These are phyloP conservation scores for Protomyces arabidopsidicola DNA, from an alignment of 1,139 yeast species.

Conservation along the genomic window DNA sequence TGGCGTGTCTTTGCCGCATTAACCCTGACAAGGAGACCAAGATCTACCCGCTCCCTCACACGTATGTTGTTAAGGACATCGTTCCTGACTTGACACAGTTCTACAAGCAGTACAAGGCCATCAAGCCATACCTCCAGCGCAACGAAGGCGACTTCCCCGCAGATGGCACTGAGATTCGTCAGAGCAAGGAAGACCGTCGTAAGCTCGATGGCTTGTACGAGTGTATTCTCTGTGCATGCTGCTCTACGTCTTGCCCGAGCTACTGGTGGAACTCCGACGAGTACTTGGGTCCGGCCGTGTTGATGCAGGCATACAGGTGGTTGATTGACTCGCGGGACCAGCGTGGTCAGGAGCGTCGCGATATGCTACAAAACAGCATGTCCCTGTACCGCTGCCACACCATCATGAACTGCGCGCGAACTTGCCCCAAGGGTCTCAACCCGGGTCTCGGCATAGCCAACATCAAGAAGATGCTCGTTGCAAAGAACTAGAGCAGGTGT, in stretches of 20 bases:
- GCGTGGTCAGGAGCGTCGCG: slow-evolving; percentile 74
- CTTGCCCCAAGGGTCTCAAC: slow-evolving; percentile 98
- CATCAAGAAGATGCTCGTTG: slow-evolving; percentile 80
- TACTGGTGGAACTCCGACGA: slow-evolving; percentile 99
- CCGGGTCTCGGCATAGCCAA: slow-evolving; percentile 98
- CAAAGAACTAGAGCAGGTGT: slow-evolving; percentile 41
- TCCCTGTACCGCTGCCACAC: slow-evolving; percentile 98
- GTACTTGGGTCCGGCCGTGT: slow-evolving; percentile 96
- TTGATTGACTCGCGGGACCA: slow-evolving; percentile 93
- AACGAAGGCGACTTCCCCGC: slow-evolving; percentile 53
- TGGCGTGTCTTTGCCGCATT: slow-evolving; percentile 93
- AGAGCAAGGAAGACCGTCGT: slow-evolving; percentile 87
- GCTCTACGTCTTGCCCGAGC: slow-evolving; percentile 98
- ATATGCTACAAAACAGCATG: slow-evolving; percentile 94
- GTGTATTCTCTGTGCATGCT: slow-evolving; percentile 97
- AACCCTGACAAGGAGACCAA: slow-evolving; percentile 70
- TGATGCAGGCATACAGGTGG: slow-evolving; percentile 99
- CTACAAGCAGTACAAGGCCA: slow-evolving; percentile 96
- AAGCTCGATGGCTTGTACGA: slow-evolving; percentile 96
- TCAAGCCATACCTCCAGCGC: slow-evolving; percentile 94
- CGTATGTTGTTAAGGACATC: slow-evolving; percentile 94
- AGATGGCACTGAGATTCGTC: slow-evolving; percentile 91
- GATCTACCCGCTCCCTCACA: slow-evolving; percentile 96
- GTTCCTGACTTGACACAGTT: slow-evolving; percentile 97
- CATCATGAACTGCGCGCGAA: slow-evolving; percentile 38